Evolutionary conservation across 176 grass and related monocot genomes (phyloP).

Genomic region (Musa acuminata): DNA sequence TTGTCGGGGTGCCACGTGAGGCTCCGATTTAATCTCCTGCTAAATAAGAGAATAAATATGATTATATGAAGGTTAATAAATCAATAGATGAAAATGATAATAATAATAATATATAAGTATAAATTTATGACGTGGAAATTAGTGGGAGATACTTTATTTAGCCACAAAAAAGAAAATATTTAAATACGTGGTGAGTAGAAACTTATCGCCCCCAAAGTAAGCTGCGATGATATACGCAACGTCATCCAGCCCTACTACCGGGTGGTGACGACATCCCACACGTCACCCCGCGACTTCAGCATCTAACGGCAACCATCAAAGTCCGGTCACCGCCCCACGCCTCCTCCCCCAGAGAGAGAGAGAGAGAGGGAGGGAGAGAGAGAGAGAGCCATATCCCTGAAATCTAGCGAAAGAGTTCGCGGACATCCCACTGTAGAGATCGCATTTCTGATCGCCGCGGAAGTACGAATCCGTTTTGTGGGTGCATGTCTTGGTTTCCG

Average conservation of each 20-base stretch:
- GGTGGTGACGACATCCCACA: slow-evolving; percentile 27
- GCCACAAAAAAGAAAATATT: no score
- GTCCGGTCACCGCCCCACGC: background rate
- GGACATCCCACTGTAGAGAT: background rate
- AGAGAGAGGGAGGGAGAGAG: no score
- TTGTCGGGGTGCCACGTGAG: no score
- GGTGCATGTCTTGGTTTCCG: background rate
- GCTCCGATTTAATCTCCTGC: no score
- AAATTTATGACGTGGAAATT: no score
- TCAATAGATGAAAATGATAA: no score
- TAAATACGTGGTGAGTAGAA: background rate
- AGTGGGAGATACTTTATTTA: no score
- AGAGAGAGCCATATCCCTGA: background rate
- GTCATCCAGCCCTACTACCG: slow-evolving; percentile 37
- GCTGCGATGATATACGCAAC: slow-evolving; percentile 15
- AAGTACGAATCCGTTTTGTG: background rate
- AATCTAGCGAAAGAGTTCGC: background rate
- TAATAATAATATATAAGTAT: no score
- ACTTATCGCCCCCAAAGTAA: background rate
- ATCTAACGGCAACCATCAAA: background rate
- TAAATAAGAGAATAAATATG: no score
- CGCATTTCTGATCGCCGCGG: background rate
- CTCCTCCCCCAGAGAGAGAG: background rate
- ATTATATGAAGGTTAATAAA: no score
- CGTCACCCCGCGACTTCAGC: slow-evolving; percentile 65